Conservation (phyloP, 2,329 filamentous ascomycete genomes). For the Colletotrichum simmondsii region DNA sequence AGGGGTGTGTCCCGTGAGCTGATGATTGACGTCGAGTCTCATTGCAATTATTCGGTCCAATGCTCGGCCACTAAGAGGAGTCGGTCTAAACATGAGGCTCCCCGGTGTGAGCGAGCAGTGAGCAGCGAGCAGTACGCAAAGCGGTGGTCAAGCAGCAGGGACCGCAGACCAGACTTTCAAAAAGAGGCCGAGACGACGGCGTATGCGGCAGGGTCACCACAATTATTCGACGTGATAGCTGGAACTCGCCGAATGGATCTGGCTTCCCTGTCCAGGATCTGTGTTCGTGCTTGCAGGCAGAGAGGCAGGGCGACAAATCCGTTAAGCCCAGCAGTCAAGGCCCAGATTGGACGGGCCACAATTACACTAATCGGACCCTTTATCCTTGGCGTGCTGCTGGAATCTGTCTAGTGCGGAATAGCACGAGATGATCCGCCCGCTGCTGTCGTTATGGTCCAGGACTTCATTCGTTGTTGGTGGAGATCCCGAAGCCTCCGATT, state of each 20-base stretch:
- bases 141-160: too few species aligned
- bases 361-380: slow-evolving; percentile 25
- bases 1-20: neutral
- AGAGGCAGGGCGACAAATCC: neutral
- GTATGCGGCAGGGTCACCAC: neutral
- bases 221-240: neutral
- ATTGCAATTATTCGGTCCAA: slow-evolving; percentile 27
- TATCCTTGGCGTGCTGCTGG: slow-evolving; percentile 11
- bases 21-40: slow-evolving; percentile 12
- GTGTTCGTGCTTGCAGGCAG: neutral
- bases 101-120: neutral
- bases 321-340: neutral
- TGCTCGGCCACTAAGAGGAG: slow-evolving; percentile 34
- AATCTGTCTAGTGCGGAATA: neutral
- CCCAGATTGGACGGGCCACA: neutral
- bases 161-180: neutral
- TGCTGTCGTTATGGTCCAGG: neutral
- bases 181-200: neutral
- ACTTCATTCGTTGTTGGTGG: slow-evolving; percentile 2
- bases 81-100: slow-evolving; percentile 7
- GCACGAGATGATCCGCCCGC: slow-evolving; percentile 12
- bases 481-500: slow-evolving; percentile 34
- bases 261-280: neutral
- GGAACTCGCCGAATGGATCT: neutral
- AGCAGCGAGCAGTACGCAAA: too few species aligned